Base-by-base conservation (phyloP, 768 basidiomycete genomes). In the Amanita subjunquillea region DNA sequence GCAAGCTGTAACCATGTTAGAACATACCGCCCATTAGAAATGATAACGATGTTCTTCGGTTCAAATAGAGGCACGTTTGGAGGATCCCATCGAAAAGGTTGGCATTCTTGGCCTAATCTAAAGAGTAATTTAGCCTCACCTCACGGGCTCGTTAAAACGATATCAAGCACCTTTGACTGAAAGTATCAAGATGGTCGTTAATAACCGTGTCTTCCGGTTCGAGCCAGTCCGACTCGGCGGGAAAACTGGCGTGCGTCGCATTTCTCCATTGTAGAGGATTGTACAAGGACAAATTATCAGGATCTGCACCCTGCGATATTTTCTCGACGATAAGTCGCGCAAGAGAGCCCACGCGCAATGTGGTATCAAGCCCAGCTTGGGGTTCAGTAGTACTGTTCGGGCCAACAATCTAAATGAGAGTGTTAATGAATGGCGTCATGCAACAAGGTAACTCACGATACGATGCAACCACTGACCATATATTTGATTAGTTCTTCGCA, bases 291-390 rank as follows among this genome's bases (percentile, higher is more conserved):
- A 66, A 43, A 17, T 66, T 55, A 45, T 73, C 58, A 2, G 79
- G 78, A 60, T 80, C 79, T 6, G 62, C 67, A 8, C 70, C 72
- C 12, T 68, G 60, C 10, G 67, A 63, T 53, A 79, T 73, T 27
- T 64, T 60, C 57, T 75, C 60, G 23, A 73, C 74, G 51, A 83
- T 76, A 25, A 72, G 63, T 51, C 69, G 74, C 9, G 79, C 78
- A 29, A 82, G 66, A 1, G 73, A 70, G 3, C 74, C 71, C 27
- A 69, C 72, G 42, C 79, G 74, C 17, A 73, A 64, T 32, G 65
- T 68, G 20, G 78, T 77, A 60, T 80, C 72, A 20, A 81, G 62
- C 0, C 78, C 78, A 29, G 78, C 75, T 59, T 81, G 77, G 13
- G 79, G 78, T 30, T 70, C 73, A 0, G 77, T 78, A 3, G 72